A percentile compares a stretch with the other conserved stretches of the same genome.
These are phyloP conservation scores for Camptophora hylomeconis DNA, from an alignment of 2,329 filamentous ascomycete species.

Conservation along the genomic window DNA sequence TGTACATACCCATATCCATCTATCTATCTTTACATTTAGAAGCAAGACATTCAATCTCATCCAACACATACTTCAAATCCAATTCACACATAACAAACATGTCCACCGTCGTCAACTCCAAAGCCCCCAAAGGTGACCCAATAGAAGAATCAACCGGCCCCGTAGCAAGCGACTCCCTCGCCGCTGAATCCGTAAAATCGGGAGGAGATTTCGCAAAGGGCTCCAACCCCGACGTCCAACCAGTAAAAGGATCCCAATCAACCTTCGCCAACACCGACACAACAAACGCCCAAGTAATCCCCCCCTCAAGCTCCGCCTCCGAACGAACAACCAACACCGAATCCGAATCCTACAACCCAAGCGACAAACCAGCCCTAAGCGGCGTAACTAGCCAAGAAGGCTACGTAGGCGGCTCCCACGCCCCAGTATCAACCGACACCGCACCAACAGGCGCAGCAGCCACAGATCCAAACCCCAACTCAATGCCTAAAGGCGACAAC, in stretches of 20 bases:
- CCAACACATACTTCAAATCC: neutral
- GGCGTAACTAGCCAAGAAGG: conserved; percentile 24
- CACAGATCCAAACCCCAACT: conserved; percentile 17
- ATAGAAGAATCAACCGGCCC: conserved; percentile 48
- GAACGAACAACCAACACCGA: conserved; percentile 22
- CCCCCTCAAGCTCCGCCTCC: conserved; percentile 30
- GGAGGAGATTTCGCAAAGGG: conserved; percentile 52
- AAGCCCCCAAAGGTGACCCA: conserved; percentile 34
- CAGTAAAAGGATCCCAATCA: conserved; percentile 38
- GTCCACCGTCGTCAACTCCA: conserved; percentile 12
- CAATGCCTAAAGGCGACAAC: conserved; percentile 39
- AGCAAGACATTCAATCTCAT: too few relatives aligned
- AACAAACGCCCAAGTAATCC: conserved; percentile 37
- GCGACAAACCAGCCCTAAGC: conserved; percentile 26
- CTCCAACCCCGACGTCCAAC: conserved; percentile 36
- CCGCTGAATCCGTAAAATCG: conserved; percentile 53
- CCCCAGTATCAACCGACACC: conserved; percentile 9
- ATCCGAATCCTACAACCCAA: conserved; percentile 26
- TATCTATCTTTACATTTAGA: too few relatives aligned
- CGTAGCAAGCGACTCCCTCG: conserved; percentile 58
- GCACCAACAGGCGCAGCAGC: conserved; percentile 16
- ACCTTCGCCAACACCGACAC: conserved; percentile 45
- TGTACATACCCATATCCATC: too few relatives aligned
- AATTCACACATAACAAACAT: conserved; percentile 8
- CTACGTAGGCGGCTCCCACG: conserved; percentile 23